Evolutionary conservation across 2,329 filamentous ascomycete genomes (phyloP).

Genomic region (Ascochyta pisi): DNA sequence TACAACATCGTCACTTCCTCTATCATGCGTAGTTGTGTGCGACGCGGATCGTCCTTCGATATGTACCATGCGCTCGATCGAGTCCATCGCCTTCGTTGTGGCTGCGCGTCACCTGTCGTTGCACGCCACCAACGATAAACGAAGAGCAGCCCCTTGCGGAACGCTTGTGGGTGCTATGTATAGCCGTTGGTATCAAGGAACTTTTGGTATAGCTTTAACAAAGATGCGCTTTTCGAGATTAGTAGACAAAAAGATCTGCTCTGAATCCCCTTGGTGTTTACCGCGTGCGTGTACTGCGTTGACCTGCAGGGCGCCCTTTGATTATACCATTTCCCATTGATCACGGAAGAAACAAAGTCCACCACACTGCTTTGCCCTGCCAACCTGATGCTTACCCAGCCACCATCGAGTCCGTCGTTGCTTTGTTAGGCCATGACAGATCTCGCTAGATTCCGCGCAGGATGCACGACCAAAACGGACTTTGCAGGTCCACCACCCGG

Average conservation of each 20-base stretch:
- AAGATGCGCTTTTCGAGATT: neutral
- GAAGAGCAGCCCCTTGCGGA: slow-evolving; percentile 7
- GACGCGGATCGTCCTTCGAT: slow-evolving; percentile 15
- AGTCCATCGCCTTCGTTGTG: neutral
- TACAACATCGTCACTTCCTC: neutral
- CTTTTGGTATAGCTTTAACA: slow-evolving; percentile 1
- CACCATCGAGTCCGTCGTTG: slow-evolving; percentile 4
- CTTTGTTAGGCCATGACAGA: neutral
- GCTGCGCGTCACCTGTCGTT: slow-evolving; percentile 15
- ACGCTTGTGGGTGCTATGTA: neutral
- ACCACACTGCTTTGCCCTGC: slow-evolving; percentile 2
- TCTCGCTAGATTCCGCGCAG: neutral
- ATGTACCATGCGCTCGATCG: slow-evolving; percentile 6
- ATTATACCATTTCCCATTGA: neutral
- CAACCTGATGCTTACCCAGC: neutral
- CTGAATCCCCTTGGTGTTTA: neutral
- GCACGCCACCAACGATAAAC: slow-evolving; percentile 14
- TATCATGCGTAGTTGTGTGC: neutral
- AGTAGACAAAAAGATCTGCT: neutral
- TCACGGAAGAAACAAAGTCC: neutral
- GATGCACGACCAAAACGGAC: neutral
- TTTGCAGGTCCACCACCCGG: neutral
- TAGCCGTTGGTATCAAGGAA: slow-evolving; percentile 1
- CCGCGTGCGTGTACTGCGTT: neutral
- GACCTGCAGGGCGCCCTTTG: neutral